Evolutionary conservation across 2,329 filamentous ascomycete genomes (phyloP).

Genomic region (Fusarium ramigenum): DNA sequence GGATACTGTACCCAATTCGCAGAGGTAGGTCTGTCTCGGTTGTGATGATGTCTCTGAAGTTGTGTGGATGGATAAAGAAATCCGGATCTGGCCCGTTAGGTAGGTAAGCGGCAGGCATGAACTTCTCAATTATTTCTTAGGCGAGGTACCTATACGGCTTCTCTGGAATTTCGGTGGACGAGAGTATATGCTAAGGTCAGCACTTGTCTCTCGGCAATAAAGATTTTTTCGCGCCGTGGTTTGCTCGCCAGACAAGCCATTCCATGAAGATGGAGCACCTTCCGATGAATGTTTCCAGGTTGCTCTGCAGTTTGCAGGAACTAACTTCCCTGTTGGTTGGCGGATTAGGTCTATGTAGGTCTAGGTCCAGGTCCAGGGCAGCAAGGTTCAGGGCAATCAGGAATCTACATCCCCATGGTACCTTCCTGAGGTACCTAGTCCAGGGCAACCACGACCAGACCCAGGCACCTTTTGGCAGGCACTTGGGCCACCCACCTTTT

Average conservation of each 20-base stretch:
- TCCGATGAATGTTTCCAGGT: background rate
- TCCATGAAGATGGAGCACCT: background rate
- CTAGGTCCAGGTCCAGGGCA: slow-evolving; percentile 1
- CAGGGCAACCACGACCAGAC: background rate
- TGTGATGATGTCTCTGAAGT: slow-evolving; percentile 6
- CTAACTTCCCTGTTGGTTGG: background rate
- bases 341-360: background rate
- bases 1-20: slow-evolving; percentile 7
- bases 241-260: background rate
- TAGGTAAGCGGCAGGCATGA: background rate
- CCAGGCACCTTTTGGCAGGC: slow-evolving; percentile 29
- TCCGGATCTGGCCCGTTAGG: slow-evolving; percentile 9
- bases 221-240: background rate
- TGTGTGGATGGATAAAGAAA: slow-evolving; percentile 7
- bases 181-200: background rate
- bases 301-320: slow-evolving; percentile 11
- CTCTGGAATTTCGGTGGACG: slow-evolving; percentile 1
- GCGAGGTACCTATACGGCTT: background rate
- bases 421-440: background rate
- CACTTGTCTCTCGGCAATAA: slow-evolving; percentile 14
- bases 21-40: background rate
- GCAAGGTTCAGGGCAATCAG: slow-evolving; percentile 7
- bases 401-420: background rate
- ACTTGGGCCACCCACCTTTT: slow-evolving; percentile 31
- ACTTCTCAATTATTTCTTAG: background rate